Evolutionary conservation across 805 yeast genomes (phyloP), one percentile per base, ranked within the genome.

Genomic region (Saccharomycopsis sp.): DNA sequence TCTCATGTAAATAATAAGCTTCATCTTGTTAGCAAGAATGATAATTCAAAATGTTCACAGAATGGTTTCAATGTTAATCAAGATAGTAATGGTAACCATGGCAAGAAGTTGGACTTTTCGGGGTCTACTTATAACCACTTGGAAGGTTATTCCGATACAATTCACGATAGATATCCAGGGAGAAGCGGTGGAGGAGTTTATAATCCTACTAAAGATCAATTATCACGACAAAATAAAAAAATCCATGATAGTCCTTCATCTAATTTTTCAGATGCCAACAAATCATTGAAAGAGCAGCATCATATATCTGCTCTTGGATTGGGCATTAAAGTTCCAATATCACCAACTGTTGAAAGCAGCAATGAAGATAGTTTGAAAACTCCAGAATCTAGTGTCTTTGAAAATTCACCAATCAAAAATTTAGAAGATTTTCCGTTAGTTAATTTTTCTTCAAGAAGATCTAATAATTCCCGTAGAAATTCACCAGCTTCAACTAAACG

Each of bases 391-490:
- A 22, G 4, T 7, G 35, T 41, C 4, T 45, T n/a, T 29, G 48
- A 36, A 17, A 45, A 45, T 36, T 45, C 48, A 4, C 48, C 48
- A 6, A 45, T 45, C 4, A 40, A 36, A 23, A 40, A 40, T 24
- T 36, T 41, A 4, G 48, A 45, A 29, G 44, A 45, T 31, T 40
- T 45, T 31, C 48, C 44, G 17, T 19, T 45, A 4, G 48, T 45
- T 13, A 45, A 45, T 23, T 40, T 45, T 37, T 21, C 32, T 11
- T 36, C 41, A 11, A 17, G 48, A 13, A 26, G 48, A 21, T 40
- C 45, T n/a, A 41, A 45, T 31, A 20, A 7, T 13, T 36, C 44
- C 9, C 41, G 26, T 23, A 41, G 23, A 19, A 41, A 45, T 19
- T 35, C 44, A 4, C 45, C 48, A 7, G 46, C 28, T 7, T 44